A percentile compares a stretch with the other conserved stretches of the same genome.
phyloP scores from a whole-genome alignment of 352 stramenopile species.

The Phytophthora foliorum region DNA sequence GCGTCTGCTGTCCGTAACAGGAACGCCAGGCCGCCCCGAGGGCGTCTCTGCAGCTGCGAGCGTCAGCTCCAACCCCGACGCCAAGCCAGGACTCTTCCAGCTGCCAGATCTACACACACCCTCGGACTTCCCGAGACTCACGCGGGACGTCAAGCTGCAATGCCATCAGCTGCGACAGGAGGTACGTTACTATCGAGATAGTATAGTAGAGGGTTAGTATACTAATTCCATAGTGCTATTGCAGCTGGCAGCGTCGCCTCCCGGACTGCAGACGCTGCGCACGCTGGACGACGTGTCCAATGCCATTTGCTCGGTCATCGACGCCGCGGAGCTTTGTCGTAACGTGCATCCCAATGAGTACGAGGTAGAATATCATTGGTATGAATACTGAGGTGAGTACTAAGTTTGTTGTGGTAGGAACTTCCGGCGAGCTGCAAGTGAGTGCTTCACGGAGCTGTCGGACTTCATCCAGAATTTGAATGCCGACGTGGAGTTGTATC shows the following conservation, averaged over 20 bases:
- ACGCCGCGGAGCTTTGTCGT: slow-evolving; percentile 95
- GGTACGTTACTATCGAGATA: slow-evolving; percentile 37
- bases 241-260: slow-evolving; percentile 62
- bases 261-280: slow-evolving; percentile 74
- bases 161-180: slow-evolving; percentile 69
- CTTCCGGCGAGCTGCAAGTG: slow-evolving; percentile 86
- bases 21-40: slow-evolving; percentile 23
- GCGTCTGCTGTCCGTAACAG: slow-evolving; percentile 36
- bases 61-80: slow-evolving; percentile 17
- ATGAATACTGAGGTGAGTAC: slow-evolving; percentile 2
- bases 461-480: slow-evolving; percentile 97
- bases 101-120: slow-evolving; percentile 66
- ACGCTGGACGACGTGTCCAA: slow-evolving; percentile 96
- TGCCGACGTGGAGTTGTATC: slow-evolving; percentile 92
- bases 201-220: not conserved
- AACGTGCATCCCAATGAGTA: slow-evolving; percentile 93
- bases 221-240: slow-evolving; percentile 16
- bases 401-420: slow-evolving; percentile 34
- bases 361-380: slow-evolving; percentile 4
- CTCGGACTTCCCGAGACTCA: slow-evolving; percentile 70
- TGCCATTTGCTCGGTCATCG: slow-evolving; percentile 96
- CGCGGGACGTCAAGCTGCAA: slow-evolving; percentile 60
- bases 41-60: slow-evolving; percentile 16
- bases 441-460: slow-evolving; percentile 93
- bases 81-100: slow-evolving; percentile 73